Conservation (phyloP, 1,284 basidiomycete species). For the Ceratobasidium sp. region DNA sequence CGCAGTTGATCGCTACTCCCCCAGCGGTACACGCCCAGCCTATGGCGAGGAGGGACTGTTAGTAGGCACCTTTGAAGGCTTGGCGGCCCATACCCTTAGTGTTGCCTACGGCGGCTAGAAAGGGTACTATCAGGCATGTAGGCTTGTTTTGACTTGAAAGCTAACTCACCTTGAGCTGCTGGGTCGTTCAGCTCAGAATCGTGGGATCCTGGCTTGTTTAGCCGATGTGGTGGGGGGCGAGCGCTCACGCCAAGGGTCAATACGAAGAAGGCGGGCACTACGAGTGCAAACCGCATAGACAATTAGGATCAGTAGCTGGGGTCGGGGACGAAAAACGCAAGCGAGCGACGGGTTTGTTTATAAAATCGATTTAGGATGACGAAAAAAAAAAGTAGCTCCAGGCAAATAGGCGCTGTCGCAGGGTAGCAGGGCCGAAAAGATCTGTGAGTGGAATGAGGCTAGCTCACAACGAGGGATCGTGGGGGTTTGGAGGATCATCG, state of each 20-base stretch:
- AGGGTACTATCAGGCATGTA: not conserved
- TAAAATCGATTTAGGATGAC: not conserved
- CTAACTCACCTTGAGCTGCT: slow-evolving; percentile 22
- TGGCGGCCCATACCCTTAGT: slow-evolving; percentile 15
- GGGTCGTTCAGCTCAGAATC: slow-evolving; percentile 39
- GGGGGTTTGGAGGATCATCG: not conserved
- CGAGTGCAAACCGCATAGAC: slow-evolving; percentile 17
- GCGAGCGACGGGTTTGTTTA: not conserved
- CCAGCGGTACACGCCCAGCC: slow-evolving; percentile 32
- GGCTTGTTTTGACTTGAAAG: not conserved
- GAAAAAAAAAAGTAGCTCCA: not conserved
- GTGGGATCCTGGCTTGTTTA: slow-evolving; percentile 37
- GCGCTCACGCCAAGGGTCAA: slow-evolving; percentile 17
- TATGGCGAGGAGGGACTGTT: not conserved
- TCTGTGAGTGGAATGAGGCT: slow-evolving; percentile 6
- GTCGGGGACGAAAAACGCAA: slow-evolving; percentile 3
- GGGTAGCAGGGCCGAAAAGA: not conserved
- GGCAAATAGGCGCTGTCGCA: not conserved
- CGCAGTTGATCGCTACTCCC: slow-evolving; percentile 37
- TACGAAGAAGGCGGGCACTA: not conserved
- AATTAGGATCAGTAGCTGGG: not conserved
- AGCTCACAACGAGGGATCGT: slow-evolving; percentile 1
- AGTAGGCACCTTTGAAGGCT: not conserved
- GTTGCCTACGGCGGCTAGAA: slow-evolving; percentile 38
- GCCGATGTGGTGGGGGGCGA: slow-evolving; percentile 24